A percentile compares a stretch with the other conserved stretches of the same genome.
phyloP scores from a whole-genome alignment of 495 filamentous ascomycete species.

The Trypethelium eluteriae region DNA sequence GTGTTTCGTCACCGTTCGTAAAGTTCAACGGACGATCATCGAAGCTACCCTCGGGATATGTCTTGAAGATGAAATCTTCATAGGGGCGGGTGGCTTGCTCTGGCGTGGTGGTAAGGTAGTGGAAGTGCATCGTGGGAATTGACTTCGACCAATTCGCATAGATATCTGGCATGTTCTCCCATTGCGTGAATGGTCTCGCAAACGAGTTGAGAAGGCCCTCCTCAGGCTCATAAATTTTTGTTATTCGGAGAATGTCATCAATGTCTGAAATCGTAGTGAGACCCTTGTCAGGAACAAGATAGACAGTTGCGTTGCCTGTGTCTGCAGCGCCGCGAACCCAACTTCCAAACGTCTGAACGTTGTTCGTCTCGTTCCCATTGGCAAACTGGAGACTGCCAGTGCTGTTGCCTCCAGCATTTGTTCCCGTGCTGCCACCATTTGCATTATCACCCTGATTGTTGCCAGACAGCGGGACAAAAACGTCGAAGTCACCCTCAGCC shows the following conservation, averaged over 20 bases:
- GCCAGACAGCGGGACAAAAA: constrained; percentile 48
- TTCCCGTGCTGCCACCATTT: constrained; percentile 35
- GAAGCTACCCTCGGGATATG: constrained; percentile 63
- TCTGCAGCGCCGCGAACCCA: constrained; percentile 53
- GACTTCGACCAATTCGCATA: constrained; percentile 58
- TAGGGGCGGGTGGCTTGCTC: constrained; percentile 71
- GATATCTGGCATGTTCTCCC: constrained; percentile 72
- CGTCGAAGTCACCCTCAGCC: constrained; percentile 60
- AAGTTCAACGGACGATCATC: constrained; percentile 75
- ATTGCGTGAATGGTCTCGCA: constrained; percentile 58
- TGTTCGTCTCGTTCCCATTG: constrained; percentile 53
- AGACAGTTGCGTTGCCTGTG: constrained; percentile 64
- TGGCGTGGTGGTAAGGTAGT: constrained; percentile 77
- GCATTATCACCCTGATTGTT: constrained; percentile 39
- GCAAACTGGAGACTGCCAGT: constrained; percentile 16
- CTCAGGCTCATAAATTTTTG: constrained; percentile 68
- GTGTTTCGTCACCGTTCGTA: constrained; percentile 61
- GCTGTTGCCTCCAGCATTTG: constrained; percentile 4
- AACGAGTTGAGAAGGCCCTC: constrained; percentile 72
- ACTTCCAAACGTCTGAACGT: constrained; percentile 58
- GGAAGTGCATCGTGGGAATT: constrained; percentile 63
- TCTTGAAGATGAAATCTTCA: constrained; percentile 72
- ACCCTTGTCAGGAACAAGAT: constrained; percentile 60
- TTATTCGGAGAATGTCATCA: constrained; percentile 74
- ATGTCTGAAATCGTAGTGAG: constrained; percentile 67